Conservation (phyloP, 805 yeast species). For the Kazachstania bromeliacearum region DNA sequence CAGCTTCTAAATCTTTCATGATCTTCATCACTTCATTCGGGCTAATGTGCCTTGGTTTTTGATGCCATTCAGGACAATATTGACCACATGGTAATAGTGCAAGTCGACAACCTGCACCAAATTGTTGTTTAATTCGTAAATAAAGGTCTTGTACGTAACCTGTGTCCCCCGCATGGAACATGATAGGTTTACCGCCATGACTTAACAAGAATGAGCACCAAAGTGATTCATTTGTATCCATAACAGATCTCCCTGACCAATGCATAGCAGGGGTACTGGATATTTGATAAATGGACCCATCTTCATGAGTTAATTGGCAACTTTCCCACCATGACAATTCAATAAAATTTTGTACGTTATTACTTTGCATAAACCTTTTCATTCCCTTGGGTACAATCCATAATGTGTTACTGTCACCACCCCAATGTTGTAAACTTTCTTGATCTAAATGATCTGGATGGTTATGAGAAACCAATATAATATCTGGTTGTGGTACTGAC, state of each 20-base stretch:
- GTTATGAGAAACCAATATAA: conserved; percentile 79
- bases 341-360: conserved; percentile 51
- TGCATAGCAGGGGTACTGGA: conserved; percentile 94
- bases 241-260: conserved; percentile 84
- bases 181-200: conserved; percentile 55
- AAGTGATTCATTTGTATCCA: conserved; percentile 69
- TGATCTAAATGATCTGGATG: conserved; percentile 92
- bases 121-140: conserved; percentile 49
- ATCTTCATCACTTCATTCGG: conserved; percentile 71
- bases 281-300: conserved; percentile 53
- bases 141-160: conserved; percentile 78
- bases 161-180: conserved; percentile 92
- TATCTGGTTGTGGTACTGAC: conserved; percentile 59
- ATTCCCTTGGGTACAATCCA: conserved; percentile 91
- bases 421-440: conserved; percentile 38
- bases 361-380: conserved; percentile 43
- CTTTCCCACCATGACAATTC: conserved; percentile 95
- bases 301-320: conserved; percentile 31
- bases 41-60: conserved; percentile 75
- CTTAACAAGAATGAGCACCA: conserved; percentile 84
- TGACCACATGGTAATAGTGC: conserved; percentile 91
- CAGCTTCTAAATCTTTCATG: conserved; percentile 50
- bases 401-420: conserved; percentile 24
- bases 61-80: conserved; percentile 92
- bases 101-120: conserved; percentile 49